Base-by-base conservation (phyloP, 345 rosid species). In the Citrus unshiu region DNA sequence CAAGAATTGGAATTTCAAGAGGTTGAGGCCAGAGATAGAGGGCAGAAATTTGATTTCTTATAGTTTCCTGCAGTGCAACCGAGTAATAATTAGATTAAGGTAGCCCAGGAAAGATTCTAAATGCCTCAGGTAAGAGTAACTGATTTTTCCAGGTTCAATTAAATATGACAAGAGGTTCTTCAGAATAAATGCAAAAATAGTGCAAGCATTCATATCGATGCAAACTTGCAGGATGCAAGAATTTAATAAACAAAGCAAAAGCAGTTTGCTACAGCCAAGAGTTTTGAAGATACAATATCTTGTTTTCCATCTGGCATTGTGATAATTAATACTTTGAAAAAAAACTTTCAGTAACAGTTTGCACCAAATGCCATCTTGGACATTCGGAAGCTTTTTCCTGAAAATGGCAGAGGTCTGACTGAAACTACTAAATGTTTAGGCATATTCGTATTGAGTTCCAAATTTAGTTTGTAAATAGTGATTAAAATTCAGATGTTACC, bases 11-110 rank as follows among this genome's bases (percentile, higher is more conserved):
- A 49, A 85, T 80, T 32, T 82, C 87, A 29, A 87, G 83, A 61
- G 83, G 75, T 79, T 81, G 87, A 32, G 90, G 92, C 92, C 93
- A 90, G 32, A 83, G 85, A 75, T 85, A 88, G 24, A 86, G 87
- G 79, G 72, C 74, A 69, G 90, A 81, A 54, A 89, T 76, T 76
- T 90, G 88, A 59, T 77, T 82, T 74, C 78, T 77, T 71, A 90
- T 77, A 39, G 61, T 81, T 72, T 85, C 87, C 90, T 89, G 91
- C 65, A 62, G 46, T 32, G 49, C 76, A 81, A 69, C 70, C 29
- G 39, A 65, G 19, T 70, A 67, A 61, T 46, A 37, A 66, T 24
- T 72, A 16, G 24, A 49, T 68, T 46, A 63, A 29, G 7, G 39
- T 35, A 35, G 7, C 37, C 9, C 25, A 9, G 18, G 49, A 75